phyloP scores from a whole-genome alignment of 1,284 basidiomycete species.

The Leccinum solheimii region DNA sequence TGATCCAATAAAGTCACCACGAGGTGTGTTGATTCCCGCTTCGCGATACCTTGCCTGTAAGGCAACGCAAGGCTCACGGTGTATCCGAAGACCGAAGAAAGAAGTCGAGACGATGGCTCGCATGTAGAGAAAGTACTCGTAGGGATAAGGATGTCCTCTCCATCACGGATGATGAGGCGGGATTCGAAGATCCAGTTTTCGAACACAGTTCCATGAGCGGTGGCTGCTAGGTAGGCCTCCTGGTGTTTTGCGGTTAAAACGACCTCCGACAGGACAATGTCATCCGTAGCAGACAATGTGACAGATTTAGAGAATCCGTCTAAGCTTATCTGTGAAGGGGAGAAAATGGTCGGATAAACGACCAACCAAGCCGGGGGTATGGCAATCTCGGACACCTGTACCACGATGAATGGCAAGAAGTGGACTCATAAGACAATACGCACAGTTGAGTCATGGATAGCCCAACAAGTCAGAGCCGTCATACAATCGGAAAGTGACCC shows the following conservation, averaged over 20 bases:
- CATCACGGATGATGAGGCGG: slow-evolving; percentile 49
- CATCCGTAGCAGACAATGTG: slow-evolving; percentile 22
- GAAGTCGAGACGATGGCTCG: slow-evolving; percentile 13
- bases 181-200: slow-evolving; percentile 34
- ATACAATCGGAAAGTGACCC: slow-evolving; percentile 5
- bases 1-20: slow-evolving; percentile 47
- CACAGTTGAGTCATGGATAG: slow-evolving; percentile 25
- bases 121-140: slow-evolving; percentile 21
- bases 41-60: slow-evolving; percentile 67
- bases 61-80: slow-evolving; percentile 61
- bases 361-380: slow-evolving; percentile 32
- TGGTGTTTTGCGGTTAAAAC: slow-evolving; percentile 49
- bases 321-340: slow-evolving; percentile 14
- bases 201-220: slow-evolving; percentile 20
- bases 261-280: slow-evolving; percentile 40
- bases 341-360: slow-evolving; percentile 32
- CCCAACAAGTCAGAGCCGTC: slow-evolving; percentile 32
- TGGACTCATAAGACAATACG: slow-evolving; percentile 8
- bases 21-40: slow-evolving; percentile 54
- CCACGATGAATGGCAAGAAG: slow-evolving; percentile 11
- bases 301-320: slow-evolving; percentile 19
- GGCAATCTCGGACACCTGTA: slow-evolving; percentile 28
- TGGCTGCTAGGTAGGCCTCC: slow-evolving; percentile 39
- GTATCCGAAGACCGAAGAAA: slow-evolving; percentile 36
- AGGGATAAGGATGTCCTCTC: slow-evolving; percentile 41